Evolutionary conservation across 2,329 filamentous ascomycete species (phyloP), one percentile per base, ranked within the genome.

Genomic region (Aspergillus sojae): DNA sequence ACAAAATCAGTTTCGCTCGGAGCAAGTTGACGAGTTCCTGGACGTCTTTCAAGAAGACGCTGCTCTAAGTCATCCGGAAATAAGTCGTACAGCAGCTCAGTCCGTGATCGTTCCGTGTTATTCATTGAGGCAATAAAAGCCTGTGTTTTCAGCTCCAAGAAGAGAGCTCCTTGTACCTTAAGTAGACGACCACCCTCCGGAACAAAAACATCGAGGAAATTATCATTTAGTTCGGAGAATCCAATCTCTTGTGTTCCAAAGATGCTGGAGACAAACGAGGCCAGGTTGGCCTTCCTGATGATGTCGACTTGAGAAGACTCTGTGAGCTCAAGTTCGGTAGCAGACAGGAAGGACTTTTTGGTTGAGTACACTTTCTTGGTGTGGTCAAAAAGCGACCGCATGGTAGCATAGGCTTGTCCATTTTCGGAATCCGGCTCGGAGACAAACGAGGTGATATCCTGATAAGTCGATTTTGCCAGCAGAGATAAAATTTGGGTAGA

Each of bases 91-190:
- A 90, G 75, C 32, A 88, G 79, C 48, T 87, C 83, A 23, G 86
- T 84, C 56, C 84, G 83, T 2, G 81, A 80, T 32, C 81, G 82
- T 60, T 87, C 83, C 48, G 82, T 83, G 69, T 83, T 85, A 67
- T 85, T 83, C 70, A 88, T 80, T 4, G 85, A 85, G 4, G 86
- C 86, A 61, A 90, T 86, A 69, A 88, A 90, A 16, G 87, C 86
- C 72, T 90, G 88, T 1, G 88, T 89, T 75, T 90, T 90, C 21
- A 90, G 76, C 65, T 89, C 87, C 16, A 90, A 80, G 67, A 85
- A 88, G 30, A 90, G 77, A 16, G 84, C 82, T 2, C 85, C 86
- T 68, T 89, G 86, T 64, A 84, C 85, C 68, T 88, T 87, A 23
- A 87, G 75, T 26, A 90, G 73, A 12, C 85, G 80, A 43, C 82